phyloP scores from a whole-genome alignment of 306 rosid species.

The Styphnolobium japonicum region DNA sequence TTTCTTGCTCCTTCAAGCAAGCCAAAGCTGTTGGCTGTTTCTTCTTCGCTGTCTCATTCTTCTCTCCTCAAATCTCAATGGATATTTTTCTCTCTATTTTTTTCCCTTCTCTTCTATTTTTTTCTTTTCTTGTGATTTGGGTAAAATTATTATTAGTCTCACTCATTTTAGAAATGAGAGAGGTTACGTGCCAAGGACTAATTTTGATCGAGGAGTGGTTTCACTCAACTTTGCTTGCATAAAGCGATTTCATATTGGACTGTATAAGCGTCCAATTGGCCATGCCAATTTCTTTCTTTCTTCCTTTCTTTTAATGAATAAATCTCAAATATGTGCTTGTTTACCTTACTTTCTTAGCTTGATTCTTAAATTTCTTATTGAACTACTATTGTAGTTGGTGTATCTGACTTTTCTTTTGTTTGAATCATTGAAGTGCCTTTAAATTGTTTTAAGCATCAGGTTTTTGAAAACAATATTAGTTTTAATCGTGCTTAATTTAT shows the following conservation, averaged over 20 bases:
- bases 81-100: not conserved
- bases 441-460: not conserved
- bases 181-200: slow-evolving; percentile 25
- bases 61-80: not conserved
- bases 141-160: not conserved
- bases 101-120: not conserved
- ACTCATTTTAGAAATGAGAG: not conserved
- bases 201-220: not conserved
- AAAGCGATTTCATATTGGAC: not conserved
- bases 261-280: slow-evolving; percentile 1
- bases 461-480: not conserved
- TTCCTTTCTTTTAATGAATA: not conserved
- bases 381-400: not conserved
- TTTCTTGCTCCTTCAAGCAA: slow-evolving; percentile 25
- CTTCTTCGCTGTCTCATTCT: slow-evolving; percentile 30
- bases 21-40: slow-evolving; percentile 19
- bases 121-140: too few relatives aligned
- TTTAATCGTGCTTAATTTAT: not conserved
- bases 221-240: not conserved
- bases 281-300: not conserved
- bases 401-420: not conserved
- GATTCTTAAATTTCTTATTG: not conserved
- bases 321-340: not conserved
- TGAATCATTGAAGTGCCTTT: not conserved
- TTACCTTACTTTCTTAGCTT: not conserved